A percentile compares a stretch with the other conserved stretches of the same genome.
phyloP scores from a whole-genome alignment of 2,329 filamentous ascomycete genomes.

The Botrytis deweyae region DNA sequence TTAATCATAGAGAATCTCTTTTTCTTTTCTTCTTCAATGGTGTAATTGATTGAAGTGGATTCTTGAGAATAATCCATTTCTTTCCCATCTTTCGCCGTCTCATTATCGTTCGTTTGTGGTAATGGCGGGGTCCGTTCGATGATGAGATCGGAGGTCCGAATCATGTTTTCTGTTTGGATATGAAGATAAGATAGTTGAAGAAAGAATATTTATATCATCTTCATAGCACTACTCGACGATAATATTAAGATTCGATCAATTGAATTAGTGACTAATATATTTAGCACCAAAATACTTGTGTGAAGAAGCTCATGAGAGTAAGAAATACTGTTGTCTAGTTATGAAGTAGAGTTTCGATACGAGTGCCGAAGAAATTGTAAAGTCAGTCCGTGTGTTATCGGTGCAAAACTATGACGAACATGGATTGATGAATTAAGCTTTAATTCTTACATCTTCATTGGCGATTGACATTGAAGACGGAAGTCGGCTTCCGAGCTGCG shows the following conservation, averaged over 20 bases:
- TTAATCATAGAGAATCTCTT: conserved; percentile 25
- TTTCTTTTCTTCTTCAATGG: conserved; percentile 23
- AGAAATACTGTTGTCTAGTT: neutral
- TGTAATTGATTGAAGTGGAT: conserved; percentile 22
- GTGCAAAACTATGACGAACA: neutral
- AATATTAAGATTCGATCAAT: neutral
- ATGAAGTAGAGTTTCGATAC: neutral
- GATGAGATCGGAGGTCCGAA: conserved; percentile 1
- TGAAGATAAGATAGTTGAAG: neutral
- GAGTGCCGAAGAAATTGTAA: neutral
- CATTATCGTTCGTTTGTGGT: neutral
- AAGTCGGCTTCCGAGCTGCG: neutral
- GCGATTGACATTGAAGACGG: neutral
- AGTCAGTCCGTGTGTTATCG: neutral
- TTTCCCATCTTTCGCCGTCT: conserved; percentile 1
- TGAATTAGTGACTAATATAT: neutral
- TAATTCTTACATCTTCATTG: neutral
- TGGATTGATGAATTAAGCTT: neutral
- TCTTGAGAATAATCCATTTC: conserved; percentile 17
- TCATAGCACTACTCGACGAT: neutral
- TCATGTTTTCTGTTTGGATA: neutral
- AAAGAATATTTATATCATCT: neutral
- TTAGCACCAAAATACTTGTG: neutral
- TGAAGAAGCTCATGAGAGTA: neutral
- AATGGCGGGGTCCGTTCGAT: neutral